Evolutionary conservation across 1,284 basidiomycete species (phyloP).

Genomic region (Agaricales sp.): DNA sequence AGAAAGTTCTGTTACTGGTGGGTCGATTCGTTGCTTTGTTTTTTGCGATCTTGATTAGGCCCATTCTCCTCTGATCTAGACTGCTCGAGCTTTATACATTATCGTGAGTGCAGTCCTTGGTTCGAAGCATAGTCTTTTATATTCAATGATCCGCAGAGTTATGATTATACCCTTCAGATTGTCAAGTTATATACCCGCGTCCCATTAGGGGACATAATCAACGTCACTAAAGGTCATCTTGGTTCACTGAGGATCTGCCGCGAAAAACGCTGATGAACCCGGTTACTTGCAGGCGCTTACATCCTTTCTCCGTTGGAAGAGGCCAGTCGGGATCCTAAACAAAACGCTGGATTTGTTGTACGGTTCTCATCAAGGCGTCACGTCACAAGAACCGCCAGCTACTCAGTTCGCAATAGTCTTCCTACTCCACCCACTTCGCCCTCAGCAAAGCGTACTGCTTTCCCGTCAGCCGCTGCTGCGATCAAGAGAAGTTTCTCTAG

Average conservation of each 20-base stretch:
- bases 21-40: conserved; percentile 20
- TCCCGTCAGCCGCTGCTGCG: conserved; percentile 14
- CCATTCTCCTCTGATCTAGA: conserved; percentile 17
- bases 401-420: conserved; percentile 68
- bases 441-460: conserved; percentile 14
- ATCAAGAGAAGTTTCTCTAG: conserved; percentile 6
- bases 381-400: conserved; percentile 69
- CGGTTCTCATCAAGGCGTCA: conserved; percentile 62
- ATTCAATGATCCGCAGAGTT: conserved; percentile 57
- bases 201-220: conserved; percentile 74
- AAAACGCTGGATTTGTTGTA: conserved; percentile 82
- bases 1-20: conserved; percentile 86
- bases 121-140: conserved; percentile 6
- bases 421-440: conserved; percentile 19
- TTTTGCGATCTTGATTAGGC: neutral
- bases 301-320: conserved; percentile 88
- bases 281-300: conserved; percentile 58
- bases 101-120: conserved; percentile 21
- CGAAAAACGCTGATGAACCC: conserved; percentile 2
- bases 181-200: conserved; percentile 85
- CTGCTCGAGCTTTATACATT: conserved; percentile 35
- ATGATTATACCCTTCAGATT: conserved; percentile 87
- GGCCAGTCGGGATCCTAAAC: conserved; percentile 72
- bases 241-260: no score
- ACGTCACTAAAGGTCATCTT: conserved; percentile 68